A percentile compares a stretch with the other conserved stretches of the same genome.
Evolutionary conservation across 2,329 filamentous ascomycete genomes (phyloP).

Genomic region (Pseudocercospora crystallina): DNA sequence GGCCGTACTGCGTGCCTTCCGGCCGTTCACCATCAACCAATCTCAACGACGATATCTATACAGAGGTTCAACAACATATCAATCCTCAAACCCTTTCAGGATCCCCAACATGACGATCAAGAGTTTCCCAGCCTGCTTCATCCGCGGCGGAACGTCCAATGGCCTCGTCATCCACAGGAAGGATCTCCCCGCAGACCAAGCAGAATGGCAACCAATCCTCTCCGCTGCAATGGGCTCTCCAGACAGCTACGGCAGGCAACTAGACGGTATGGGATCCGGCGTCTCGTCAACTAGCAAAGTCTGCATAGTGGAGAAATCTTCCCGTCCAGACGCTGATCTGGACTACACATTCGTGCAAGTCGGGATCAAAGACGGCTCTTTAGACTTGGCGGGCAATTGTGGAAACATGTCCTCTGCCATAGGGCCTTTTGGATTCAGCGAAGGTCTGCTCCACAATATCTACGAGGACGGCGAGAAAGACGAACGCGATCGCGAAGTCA

Average conservation of each 20-base stretch:
- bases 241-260: conserved; percentile 66
- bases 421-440: conserved; percentile 64
- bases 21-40: neutral
- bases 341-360: conserved; percentile 72
- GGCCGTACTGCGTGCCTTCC: too few relatives aligned
- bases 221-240: conserved; percentile 62
- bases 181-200: conserved; percentile 51
- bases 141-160: conserved; percentile 69
- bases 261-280: conserved; percentile 70
- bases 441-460: conserved; percentile 46
- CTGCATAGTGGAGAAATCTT: conserved; percentile 61
- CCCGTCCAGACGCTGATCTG: conserved; percentile 55
- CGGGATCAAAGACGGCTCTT: conserved; percentile 59
- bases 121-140: conserved; percentile 56
- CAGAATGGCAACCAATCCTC: conserved; percentile 57
- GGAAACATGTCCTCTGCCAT: conserved; percentile 72
- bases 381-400: conserved; percentile 71
- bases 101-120: conserved; percentile 13
- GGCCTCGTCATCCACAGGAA: conserved; percentile 59
- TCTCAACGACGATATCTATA: conserved; percentile 4
- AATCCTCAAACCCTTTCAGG: conserved; percentile 3
- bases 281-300: conserved; percentile 70
- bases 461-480: conserved; percentile 31
- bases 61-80: conserved; percentile 7
- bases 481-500: conserved; percentile 33